Conservation (phyloP, 176 grass and related monocot species). For the Stipa capillata region DNA sequence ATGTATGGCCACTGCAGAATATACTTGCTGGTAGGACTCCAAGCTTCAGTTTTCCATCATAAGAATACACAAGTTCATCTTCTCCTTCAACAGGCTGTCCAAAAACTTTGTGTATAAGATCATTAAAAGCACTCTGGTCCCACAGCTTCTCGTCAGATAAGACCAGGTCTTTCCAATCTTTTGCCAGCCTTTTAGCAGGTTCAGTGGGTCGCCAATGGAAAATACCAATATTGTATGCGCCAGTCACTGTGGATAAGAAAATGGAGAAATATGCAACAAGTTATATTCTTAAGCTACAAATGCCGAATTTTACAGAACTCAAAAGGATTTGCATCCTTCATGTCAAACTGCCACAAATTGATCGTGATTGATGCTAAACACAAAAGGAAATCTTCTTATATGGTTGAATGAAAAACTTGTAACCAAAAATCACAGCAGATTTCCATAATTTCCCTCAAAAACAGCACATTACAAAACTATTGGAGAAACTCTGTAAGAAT, state of each 20-base stretch:
- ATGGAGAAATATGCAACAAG: background rate
- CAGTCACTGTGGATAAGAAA: slow-evolving; percentile 55
- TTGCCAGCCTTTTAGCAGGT: slow-evolving; percentile 72
- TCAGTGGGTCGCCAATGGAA: slow-evolving; percentile 95
- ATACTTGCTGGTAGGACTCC: slow-evolving; percentile 94
- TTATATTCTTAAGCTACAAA: slow-evolving; percentile 13
- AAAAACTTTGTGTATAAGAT: slow-evolving; percentile 59
- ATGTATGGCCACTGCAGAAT: slow-evolving; percentile 98
- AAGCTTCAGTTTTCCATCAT: slow-evolving; percentile 87
- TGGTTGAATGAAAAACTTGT: background rate
- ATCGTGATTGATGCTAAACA: background rate
- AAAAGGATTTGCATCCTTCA: background rate
- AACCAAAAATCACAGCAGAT: background rate
- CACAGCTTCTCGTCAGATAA: slow-evolving; percentile 77
- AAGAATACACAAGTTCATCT: slow-evolving; percentile 75
- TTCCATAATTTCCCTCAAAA: too few species aligned
- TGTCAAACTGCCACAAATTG: background rate
- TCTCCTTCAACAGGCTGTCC: slow-evolving; percentile 57
- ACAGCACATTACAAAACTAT: too few species aligned
- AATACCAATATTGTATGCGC: slow-evolving; percentile 91
- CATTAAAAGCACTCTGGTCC: slow-evolving; percentile 96
- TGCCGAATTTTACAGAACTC: background rate
- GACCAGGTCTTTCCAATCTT: slow-evolving; percentile 89
- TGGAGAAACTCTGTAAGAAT: background rate
- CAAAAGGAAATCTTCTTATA: background rate